These are phyloP conservation scores for Fusarium hostae DNA, from an alignment of 2,329 filamentous ascomycete genomes.

Conservation along the genomic window DNA sequence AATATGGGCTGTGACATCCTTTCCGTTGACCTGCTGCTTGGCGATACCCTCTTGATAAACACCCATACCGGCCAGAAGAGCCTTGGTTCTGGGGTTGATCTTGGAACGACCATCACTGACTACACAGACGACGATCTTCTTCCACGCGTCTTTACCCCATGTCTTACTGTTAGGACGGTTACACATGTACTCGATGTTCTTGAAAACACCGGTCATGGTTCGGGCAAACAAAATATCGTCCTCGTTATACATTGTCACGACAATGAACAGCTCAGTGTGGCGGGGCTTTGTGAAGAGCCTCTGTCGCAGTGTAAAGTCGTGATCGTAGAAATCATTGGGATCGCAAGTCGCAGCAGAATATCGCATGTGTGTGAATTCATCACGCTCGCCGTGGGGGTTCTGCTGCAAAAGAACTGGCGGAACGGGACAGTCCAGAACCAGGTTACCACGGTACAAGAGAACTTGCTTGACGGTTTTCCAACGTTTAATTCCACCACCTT, in stretches of 20 bases:
- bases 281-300: constrained; percentile 90
- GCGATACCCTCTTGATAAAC: constrained; percentile 99
- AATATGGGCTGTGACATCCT: constrained; percentile 96
- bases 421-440: constrained; percentile 96
- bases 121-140: constrained; percentile 98
- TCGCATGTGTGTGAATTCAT: constrained; percentile 91
- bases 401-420: constrained; percentile 89
- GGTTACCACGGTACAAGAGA: constrained; percentile 94
- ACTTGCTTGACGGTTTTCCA: constrained; percentile 99
- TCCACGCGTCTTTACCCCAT: constrained; percentile 98
- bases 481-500: constrained; percentile 71
- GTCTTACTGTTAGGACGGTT: constrained; percentile 92
- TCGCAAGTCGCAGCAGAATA: constrained; percentile 97
- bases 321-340: constrained; percentile 85
- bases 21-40: constrained; percentile 96
- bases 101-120: constrained; percentile 97
- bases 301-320: constrained; percentile 92
- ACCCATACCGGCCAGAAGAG: constrained; percentile 90
- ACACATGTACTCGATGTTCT: constrained; percentile 99
- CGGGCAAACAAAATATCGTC: constrained; percentile 95
- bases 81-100: constrained; percentile 92
- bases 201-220: constrained; percentile 96
- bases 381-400: constrained; percentile 89
- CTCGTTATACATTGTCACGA: constrained; percentile 99
- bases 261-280: constrained; percentile 95